Conservation (phyloP, 148 eudicot genomes). For the Chenopodium formosanum region DNA sequence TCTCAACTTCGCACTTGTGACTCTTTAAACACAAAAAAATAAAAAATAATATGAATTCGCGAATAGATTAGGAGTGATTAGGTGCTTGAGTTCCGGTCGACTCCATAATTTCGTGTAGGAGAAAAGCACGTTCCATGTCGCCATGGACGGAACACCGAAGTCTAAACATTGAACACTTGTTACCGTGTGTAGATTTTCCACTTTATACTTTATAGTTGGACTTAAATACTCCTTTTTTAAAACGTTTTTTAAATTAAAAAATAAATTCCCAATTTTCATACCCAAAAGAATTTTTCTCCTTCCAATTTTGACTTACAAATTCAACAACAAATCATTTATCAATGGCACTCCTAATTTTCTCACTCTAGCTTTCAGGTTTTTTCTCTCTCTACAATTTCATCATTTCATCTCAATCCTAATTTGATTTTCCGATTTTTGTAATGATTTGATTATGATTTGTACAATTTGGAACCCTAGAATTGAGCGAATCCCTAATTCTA, state of each 20-base stretch:
- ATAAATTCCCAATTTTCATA: background rate
- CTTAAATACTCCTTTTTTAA: background rate
- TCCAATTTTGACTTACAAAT: slow-evolving; percentile 14
- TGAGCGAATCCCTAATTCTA: too few species aligned
- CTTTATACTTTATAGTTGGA: slow-evolving; percentile 22
- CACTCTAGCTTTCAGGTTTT: slow-evolving; percentile 4
- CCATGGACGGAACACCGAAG: background rate
- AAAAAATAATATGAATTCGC: too few species aligned
- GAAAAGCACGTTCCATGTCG: background rate
- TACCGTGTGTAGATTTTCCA: background rate
- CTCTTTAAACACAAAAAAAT: too few species aligned
- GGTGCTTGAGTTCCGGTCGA: too few species aligned
- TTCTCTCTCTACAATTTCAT: background rate
- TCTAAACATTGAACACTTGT: slow-evolving; percentile 8
- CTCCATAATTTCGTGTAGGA: too few species aligned
- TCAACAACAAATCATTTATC: background rate
- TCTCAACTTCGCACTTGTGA: too few species aligned
- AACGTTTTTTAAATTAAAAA: background rate
- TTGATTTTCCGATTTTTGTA: background rate
- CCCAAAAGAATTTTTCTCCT: background rate
- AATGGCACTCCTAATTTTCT: slow-evolving; percentile 15
- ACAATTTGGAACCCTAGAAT: slow-evolving; percentile 10
- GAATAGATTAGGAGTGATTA: too few species aligned
- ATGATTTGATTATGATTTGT: slow-evolving; percentile 1
- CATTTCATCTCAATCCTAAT: background rate